Evolutionary conservation across 768 basidiomycete species (phyloP).

Genomic region (Leccinum obscurum): DNA sequence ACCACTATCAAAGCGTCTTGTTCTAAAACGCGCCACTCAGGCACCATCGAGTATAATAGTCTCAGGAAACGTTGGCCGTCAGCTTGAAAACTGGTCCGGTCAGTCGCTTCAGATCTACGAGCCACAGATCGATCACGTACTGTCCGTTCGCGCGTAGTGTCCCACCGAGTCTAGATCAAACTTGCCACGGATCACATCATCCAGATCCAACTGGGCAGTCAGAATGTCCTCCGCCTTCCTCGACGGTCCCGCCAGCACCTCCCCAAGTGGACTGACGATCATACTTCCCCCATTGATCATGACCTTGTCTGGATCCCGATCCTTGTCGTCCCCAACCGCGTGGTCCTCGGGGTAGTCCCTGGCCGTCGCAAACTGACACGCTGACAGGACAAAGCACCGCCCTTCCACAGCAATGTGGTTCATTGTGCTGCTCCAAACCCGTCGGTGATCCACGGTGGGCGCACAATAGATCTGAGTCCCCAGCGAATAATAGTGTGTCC

Average conservation of each 20-base stretch:
- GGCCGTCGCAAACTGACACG: conserved; percentile 58
- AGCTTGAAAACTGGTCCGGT: conserved; percentile 30
- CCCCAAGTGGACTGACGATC: conserved; percentile 59
- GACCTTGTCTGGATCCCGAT: conserved; percentile 45
- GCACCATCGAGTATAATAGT: neutral
- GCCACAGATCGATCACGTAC: conserved; percentile 35
- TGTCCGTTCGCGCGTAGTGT: conserved; percentile 60
- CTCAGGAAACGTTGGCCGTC: conserved; percentile 7
- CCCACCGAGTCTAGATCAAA: conserved; percentile 64
- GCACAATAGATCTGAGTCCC: conserved; percentile 65
- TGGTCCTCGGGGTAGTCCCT: conserved; percentile 53
- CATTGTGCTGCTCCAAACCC: conserved; percentile 59
- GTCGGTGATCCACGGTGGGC: conserved; percentile 62
- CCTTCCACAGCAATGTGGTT: conserved; percentile 66
- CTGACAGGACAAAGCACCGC: conserved; percentile 66
- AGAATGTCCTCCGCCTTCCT: conserved; percentile 51
- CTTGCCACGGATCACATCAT: conserved; percentile 56
- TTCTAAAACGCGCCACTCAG: neutral
- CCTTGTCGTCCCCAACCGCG: conserved; percentile 39
- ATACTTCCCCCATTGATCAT: conserved; percentile 64
- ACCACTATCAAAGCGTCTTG: neutral
- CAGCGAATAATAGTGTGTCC: conserved; percentile 57
- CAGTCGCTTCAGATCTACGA: conserved; percentile 6
- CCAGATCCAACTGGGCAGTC: conserved; percentile 58
- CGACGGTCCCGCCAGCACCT: conserved; percentile 59